Base-by-base conservation (phyloP, 257 asterid species). In the Ehretia macrophylla region DNA sequence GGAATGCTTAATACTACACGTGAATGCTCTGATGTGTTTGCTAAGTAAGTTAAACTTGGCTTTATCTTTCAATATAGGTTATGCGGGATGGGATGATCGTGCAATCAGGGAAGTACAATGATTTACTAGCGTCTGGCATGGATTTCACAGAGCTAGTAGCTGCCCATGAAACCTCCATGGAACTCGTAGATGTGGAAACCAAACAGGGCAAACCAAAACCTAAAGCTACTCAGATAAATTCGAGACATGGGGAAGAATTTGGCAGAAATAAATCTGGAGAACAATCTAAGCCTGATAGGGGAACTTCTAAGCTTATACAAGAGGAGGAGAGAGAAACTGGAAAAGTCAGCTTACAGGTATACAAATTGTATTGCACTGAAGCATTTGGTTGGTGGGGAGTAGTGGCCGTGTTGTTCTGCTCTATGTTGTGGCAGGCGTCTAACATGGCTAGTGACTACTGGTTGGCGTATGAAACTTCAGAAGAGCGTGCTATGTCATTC, bases 141-240 rank as follows among this genome's bases (percentile, higher is more conserved):
- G 95, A 89, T 70, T 93, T 93, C 77, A 72, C 77, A 67, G 76
- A 79, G 12, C 77, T 93, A 69, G 99, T 93, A 70, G 70, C 85
- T 0, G 99, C 99, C 0, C 97, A 93, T 12, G 99, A 89, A 4
- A 80, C 96, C 54, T 86, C 99, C 3, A 83, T 93, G 90, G 95
- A 86, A 56, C 96, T 93, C 8, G 99, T 93, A 5, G 96, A 87
- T 18, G 85, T 81, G 32, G 94, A 83, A 63, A 89, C 85, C 39
- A 74, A 55, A 19, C 78, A 75, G 14, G 59, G 56, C 51, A 68
- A 68, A 20, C 77, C 0, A 68, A 62, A 20, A 61, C 74, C 80
- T 19, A 18, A 73, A 55, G 45, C 84, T 2, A 40, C 79, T 32
- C 83, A 77, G 23, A 62, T 35, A 42, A 70, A 87, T 32, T 75